Evolutionary conservation across 1,139 yeast species (phyloP), one percentile per base, ranked within the genome.

Genomic region (Debaryomyces nepalensis): DNA sequence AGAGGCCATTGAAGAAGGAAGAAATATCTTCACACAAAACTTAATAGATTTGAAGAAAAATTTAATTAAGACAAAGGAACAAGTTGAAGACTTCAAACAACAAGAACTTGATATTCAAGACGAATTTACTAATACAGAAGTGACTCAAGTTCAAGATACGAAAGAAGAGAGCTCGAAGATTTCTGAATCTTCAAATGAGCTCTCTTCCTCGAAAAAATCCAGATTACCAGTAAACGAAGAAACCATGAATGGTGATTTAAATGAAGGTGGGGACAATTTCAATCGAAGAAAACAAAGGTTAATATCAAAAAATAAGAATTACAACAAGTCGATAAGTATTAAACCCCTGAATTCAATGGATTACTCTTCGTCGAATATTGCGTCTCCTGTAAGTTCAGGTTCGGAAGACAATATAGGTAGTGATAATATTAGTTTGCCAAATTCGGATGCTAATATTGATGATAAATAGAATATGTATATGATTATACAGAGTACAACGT

Each of bases 231-330:
- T 51, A 16, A 45, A 51, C 12, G 55, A 34, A 11, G 37, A 49
- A 24, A 37, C 40, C 18, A 37, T 23, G 33, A 39, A 44, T 9
- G 52, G 48, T 23, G 26, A 45, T 14, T 24, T 41, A 23, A 55
- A 45, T 9, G 52, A 52, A 10, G 54, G 49, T 6, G 48, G 46
- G n/a, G 57, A 49, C 24, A 57, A 54, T 40, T 47, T 55, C 37
- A 64, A 64, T 45, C 59, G 50, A 16, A 55, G 73, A 38, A 68
- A 68, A 42, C 74, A 68, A 42, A 40, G 73, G 27, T 52, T 68
- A 35, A 62, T 68, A 4, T 64, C 71, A 8, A 64, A 61, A 46
- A 63, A 60, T 32, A 53, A 56, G 10, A 53, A 58, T 32, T 50
- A 44, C 35, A 61, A 58, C 41, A 61, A 57, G 38, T 50, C 62